Conservation (phyloP, 139 green algal genomes). For the Closterium sp. region DNA sequence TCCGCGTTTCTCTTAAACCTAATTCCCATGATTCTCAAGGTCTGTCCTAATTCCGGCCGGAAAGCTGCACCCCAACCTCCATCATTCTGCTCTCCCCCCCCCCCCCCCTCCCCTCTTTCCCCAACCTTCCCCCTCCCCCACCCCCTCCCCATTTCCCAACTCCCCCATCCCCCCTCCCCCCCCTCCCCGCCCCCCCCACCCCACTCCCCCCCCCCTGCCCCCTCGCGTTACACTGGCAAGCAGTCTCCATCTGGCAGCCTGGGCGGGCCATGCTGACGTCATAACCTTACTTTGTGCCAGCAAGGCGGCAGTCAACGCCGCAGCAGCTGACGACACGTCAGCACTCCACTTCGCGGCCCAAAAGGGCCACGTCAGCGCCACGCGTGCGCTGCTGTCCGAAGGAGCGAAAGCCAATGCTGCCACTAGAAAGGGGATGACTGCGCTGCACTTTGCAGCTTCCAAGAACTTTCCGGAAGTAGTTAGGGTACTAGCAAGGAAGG, state of each 20-base stretch:
- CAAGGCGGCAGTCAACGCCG: conserved; percentile 19
- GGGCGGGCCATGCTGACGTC: conserved; percentile 49
- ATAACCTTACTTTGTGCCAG: conserved; percentile 41
- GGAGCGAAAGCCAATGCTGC: conserved; percentile 34
- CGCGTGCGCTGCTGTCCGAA: conserved; percentile 31
- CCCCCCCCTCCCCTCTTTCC: not conserved
- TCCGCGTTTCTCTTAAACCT: not conserved
- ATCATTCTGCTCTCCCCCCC: too few relatives aligned
- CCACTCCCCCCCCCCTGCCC: not conserved
- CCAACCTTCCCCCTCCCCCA: not conserved
- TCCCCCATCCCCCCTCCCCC: not conserved
- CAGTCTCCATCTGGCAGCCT: conserved; percentile 51
- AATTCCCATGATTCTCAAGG: too few relatives aligned
- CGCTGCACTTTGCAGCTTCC: conserved; percentile 50
- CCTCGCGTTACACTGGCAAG: not conserved
- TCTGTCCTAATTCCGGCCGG: too few relatives aligned
- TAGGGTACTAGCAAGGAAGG: conserved; percentile 4
- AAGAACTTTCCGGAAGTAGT: conserved; percentile 18
- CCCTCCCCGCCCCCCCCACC: too few relatives aligned
- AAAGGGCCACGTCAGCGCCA: conserved; percentile 42
- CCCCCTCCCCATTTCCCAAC: not conserved
- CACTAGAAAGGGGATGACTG: conserved; percentile 48
- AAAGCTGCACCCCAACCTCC: not conserved
- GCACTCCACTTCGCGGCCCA: conserved; percentile 51
- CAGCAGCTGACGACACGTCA: conserved; percentile 43